Conservation (phyloP, 2,329 filamentous ascomycete species). For the Colletotrichum aenigma region DNA sequence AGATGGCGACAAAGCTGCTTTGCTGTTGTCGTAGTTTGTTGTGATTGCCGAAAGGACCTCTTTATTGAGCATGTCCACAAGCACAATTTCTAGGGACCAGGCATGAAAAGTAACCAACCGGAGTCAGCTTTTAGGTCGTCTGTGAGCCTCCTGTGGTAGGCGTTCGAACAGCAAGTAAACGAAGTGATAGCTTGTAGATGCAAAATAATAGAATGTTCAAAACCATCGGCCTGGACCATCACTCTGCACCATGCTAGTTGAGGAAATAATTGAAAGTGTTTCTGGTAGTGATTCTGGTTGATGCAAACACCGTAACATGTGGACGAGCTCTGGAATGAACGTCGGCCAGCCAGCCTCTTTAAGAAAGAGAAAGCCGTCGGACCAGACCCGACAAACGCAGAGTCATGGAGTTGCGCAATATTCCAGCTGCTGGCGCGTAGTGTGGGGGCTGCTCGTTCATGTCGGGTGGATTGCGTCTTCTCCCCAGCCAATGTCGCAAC, state of each 20-base stretch:
- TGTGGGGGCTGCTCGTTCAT: background rate
- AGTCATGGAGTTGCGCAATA: background rate
- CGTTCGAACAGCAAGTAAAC: background rate
- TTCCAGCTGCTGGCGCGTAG: background rate
- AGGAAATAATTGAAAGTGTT: too few species aligned
- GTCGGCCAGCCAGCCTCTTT: background rate
- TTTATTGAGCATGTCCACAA: background rate
- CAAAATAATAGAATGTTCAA: background rate
- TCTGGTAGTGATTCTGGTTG: too few species aligned
- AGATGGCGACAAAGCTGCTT: background rate
- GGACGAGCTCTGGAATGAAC: background rate
- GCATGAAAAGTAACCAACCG: background rate
- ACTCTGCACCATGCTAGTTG: background rate
- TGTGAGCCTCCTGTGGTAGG: background rate
- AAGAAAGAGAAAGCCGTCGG: background rate
- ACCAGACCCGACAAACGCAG: background rate
- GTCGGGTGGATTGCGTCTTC: background rate
- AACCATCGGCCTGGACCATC: background rate
- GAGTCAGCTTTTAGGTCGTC: background rate
- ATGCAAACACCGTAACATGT: background rate
- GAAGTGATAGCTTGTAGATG: background rate
- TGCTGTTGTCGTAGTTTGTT: background rate
- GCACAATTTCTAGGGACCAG: background rate
- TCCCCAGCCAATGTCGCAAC: constrained; percentile 6
- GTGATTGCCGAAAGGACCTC: background rate